phyloP scores from a whole-genome alignment of 768 basidiomycete genomes.

The Leccinum longicurvipes region DNA sequence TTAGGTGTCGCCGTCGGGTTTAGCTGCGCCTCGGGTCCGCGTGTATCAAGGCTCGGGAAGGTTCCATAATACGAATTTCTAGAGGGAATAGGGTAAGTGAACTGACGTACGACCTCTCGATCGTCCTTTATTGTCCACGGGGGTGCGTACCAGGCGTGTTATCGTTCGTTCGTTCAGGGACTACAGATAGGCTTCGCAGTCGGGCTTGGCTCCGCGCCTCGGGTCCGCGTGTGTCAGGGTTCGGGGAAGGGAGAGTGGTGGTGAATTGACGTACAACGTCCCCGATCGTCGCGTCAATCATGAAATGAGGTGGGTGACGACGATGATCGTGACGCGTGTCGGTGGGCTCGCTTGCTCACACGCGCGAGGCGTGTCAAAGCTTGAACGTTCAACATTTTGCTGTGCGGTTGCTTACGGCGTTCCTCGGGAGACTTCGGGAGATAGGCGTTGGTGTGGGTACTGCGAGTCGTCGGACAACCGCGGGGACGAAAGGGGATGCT shows the following conservation, averaged over 20 bases:
- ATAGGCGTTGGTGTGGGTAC: not conserved
- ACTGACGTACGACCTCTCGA: not conserved
- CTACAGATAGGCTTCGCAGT: not conserved
- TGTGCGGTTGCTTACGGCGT: not conserved
- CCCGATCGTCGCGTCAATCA: not conserved
- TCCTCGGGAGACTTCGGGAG: not conserved
- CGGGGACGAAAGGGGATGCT: not conserved
- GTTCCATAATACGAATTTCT: not conserved
- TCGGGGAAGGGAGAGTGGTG: conserved; percentile 3
- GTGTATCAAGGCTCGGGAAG: not conserved
- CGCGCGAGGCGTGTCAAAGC: not conserved
- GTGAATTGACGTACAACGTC: not conserved
- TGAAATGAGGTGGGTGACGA: not conserved
- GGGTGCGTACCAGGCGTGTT: not conserved
- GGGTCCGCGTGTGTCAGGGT: conserved; percentile 4
- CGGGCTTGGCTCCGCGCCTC: not conserved
- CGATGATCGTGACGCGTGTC: not conserved
- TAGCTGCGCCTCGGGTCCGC: not conserved
- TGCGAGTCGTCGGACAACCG: not conserved
- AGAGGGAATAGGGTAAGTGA: not conserved
- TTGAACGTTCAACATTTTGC: not conserved
- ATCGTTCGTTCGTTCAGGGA: not conserved
- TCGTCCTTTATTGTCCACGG: not conserved
- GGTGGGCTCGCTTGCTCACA: conserved; percentile 1
- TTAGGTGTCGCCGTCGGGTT: not conserved